Conservation (phyloP, 2,329 filamentous ascomycete species). For the Claviceps sp. region DNA sequence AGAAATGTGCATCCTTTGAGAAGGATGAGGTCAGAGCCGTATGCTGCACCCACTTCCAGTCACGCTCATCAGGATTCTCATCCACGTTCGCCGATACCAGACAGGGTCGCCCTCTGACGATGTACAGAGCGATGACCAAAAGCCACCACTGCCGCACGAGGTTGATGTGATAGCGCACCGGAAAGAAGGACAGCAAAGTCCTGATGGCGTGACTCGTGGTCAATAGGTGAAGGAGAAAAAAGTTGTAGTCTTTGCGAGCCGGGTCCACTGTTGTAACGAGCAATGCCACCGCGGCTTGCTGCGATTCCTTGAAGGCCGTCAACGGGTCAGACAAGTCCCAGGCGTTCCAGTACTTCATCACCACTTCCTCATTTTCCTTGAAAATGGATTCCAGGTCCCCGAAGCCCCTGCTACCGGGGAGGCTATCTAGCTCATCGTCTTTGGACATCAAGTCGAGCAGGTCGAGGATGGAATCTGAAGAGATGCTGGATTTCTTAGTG, state of each 20-base stretch:
- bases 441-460: slow-evolving; percentile 55
- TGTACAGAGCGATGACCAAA: slow-evolving; percentile 63
- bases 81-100: slow-evolving; percentile 55
- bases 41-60: slow-evolving; percentile 66
- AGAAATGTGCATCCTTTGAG: slow-evolving; percentile 65
- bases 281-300: slow-evolving; percentile 47
- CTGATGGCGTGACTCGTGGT: slow-evolving; percentile 80
- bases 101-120: slow-evolving; percentile 58
- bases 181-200: slow-evolving; percentile 69
- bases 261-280: slow-evolving; percentile 46
- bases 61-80: slow-evolving; percentile 44
- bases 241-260: slow-evolving; percentile 58
- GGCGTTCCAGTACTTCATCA: slow-evolving; percentile 84
- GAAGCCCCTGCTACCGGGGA: slow-evolving; percentile 45
- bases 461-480: slow-evolving; percentile 50
- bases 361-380: slow-evolving; percentile 49
- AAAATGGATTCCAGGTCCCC: slow-evolving; percentile 58
- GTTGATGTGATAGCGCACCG: slow-evolving; percentile 54
- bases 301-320: slow-evolving; percentile 62
- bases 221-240: slow-evolving; percentile 69
- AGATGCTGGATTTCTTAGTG: slow-evolving; percentile 47
- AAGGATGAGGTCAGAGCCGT: slow-evolving; percentile 56
- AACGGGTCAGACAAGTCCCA: slow-evolving; percentile 61
- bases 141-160: slow-evolving; percentile 87
- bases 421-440: slow-evolving; percentile 56